These are phyloP conservation scores for Casuarina cunninghamiana DNA, from an alignment of 306 rosid genomes.

Conservation along the genomic window DNA sequence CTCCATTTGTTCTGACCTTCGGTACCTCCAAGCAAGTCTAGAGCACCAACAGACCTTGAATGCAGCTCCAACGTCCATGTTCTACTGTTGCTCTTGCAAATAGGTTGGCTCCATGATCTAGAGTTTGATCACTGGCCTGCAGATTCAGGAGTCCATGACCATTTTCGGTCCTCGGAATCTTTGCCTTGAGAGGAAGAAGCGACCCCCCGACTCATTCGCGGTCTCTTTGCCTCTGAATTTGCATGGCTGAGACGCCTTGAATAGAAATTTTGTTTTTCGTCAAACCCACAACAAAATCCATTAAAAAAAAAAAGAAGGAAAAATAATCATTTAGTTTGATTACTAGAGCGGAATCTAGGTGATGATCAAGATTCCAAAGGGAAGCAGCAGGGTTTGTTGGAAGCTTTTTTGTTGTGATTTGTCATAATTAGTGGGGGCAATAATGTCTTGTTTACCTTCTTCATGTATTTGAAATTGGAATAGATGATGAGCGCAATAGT, in stretches of 20 bases:
- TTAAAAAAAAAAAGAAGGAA: no score
- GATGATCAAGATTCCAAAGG: not conserved
- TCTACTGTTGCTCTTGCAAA: conserved; percentile 7
- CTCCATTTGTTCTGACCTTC: conserved; percentile 9
- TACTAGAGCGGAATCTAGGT: not conserved
- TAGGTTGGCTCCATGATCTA: not conserved
- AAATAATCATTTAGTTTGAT: not conserved
- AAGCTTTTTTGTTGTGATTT: not conserved
- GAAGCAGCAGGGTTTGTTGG: not conserved
- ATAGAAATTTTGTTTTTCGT: not conserved
- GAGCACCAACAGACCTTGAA: not conserved
- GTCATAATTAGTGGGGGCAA: no score
- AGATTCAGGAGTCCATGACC: not conserved
- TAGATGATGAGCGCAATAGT: not conserved
- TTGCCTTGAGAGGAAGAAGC: not conserved
- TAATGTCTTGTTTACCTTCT: no score
- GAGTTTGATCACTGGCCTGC: not conserved
- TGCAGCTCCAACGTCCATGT: conserved; percentile 27
- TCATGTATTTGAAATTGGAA: no score
- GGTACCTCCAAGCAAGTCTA: conserved; percentile 20
- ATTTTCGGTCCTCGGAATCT: not conserved
- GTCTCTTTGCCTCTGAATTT: not conserved
- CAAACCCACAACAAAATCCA: not conserved
- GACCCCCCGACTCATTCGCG: not conserved
- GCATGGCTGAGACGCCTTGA: not conserved